Base-by-base conservation (phyloP, 2,329 filamentous ascomycete species). In the Shiraia bambusicola region DNA sequence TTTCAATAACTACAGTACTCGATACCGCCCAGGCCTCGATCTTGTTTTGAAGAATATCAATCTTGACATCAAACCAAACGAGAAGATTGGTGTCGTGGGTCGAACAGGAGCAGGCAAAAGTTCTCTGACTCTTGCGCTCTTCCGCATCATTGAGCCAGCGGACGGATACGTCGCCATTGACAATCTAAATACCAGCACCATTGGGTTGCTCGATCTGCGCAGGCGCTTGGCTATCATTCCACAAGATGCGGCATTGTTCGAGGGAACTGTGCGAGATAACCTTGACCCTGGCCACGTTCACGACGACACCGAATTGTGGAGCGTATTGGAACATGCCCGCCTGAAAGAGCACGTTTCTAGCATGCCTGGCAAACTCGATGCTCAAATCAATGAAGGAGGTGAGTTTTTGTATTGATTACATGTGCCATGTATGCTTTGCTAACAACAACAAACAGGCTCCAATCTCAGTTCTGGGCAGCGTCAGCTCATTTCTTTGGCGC, bases 61-160 rank as follows among this genome's bases (percentile, higher is more conserved):
- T 59, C 76, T 98, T 11, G 83, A 89, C 65, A 95, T 98, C 75
- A 94, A 95, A 73, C 85, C 92, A 4, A 89, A 91, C 63, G 93
- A 98, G 75, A 98, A 97, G 78, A 93, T 98, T 67, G 93, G 93
- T 47, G 91, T 98, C 9, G 93, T 98, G 24, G 93, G 93, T 40
- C 86, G 93, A 34, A 98, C 93, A 0, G 93, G 93, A 39, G 93
- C 93, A 24, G 93, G 93, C 63, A 98, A 98, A 75, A 95, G 88
- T 47, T 95, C 90, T 8, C 75, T 98, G 48, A 97, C 93, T 1
- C 77, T 98, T 48, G 85, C 93, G 2, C 76, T 98, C 14, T 98
- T 98, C 80, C 84, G 94, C 37, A 90, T 98, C 54, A 97, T 98
- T 49, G 94, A 98, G 72, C 82, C 91, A 2, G 81, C 78, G 27